Base-by-base conservation (phyloP, 495 filamentous ascomycete species). In the Bacidia gigantensis region DNA sequence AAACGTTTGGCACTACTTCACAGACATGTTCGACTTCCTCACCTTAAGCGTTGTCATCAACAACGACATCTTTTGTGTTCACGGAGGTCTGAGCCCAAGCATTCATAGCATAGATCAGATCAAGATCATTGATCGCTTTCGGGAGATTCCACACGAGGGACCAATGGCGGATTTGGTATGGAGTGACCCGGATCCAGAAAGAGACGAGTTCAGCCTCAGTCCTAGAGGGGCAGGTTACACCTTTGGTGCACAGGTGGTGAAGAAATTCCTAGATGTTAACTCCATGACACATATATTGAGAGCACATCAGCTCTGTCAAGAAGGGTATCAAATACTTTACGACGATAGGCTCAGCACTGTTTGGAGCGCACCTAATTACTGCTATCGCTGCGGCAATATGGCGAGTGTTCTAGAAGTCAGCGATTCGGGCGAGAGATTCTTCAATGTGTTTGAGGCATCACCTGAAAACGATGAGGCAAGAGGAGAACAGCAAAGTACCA, bases 91-190 rank as follows among this genome's bases (percentile, higher is more conserved):
- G 25, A 94, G 87, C 3, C 92, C 92, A 0, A 93, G 86, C 3
- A 97, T 98, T 58, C 92, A 98, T 65, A 94, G 87, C 17, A 95
- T 98, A 62, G 92, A 98, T 63, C 92, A 98, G 67, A 97, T 98
- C 70, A 98, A 98, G 66, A 89, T 97, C 62, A 96, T 98, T 63
- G 92, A 98, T 70, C 87, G 92, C 5, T 98, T 95, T 70, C 80
- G 92, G 40, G 92, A 98, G 63, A 98, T 98, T 46, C 92, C 92
- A 1, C 92, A 98, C 66, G 92, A 98, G 66, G 92, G 92, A 0
- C 92, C 92, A 3, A 98, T 98, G 92, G 92, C 92, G n/a, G 92
- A 98, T 63, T 69, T 98, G 3, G 92, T 98, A 17, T 98, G 92
- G 92, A 93, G 87, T 1, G 92, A 98, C 62, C 92, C 92, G 1